Evolutionary conservation across 805 yeast genomes (phyloP).

Genomic region (Wickerhamiella australiensis): DNA sequence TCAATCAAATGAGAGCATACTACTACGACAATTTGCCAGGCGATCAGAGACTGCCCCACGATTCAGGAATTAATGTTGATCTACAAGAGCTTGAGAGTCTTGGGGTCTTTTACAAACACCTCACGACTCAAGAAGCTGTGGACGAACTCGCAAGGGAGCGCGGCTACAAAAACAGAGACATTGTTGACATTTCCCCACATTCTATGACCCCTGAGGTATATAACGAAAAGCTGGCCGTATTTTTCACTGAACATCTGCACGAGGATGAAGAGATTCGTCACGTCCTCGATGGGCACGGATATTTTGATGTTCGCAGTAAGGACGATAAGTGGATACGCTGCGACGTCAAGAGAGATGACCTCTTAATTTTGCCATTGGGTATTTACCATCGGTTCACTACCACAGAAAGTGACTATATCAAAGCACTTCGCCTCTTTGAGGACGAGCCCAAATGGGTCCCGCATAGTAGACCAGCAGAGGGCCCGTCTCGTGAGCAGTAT

Average conservation of each 20-base stretch:
- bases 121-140: conserved; percentile 42
- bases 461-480: conserved; percentile 53
- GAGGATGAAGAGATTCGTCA: conserved; percentile 96
- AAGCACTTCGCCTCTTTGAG: conserved; percentile 73
- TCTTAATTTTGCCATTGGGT: conserved; percentile 66
- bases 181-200: conserved; percentile 44
- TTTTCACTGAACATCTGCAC: conserved; percentile 79
- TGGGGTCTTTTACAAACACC: conserved; percentile 57
- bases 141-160: conserved; percentile 57
- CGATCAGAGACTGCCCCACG: conserved; percentile 22
- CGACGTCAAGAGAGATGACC: conserved; percentile 49
- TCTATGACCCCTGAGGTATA: conserved; percentile 49
- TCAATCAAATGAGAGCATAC: conserved; percentile 19
- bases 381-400: conserved; percentile 89
- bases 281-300: conserved; percentile 80
- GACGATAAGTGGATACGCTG: conserved; percentile 66
- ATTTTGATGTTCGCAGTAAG: conserved; percentile 68
- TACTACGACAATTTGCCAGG: conserved; percentile 19
- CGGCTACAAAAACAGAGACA: conserved; percentile 69
- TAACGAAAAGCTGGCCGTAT: conserved; percentile 50
- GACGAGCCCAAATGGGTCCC: conserved; percentile 97
- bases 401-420: conserved; percentile 47
- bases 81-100: conserved; percentile 39
- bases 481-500: conserved; percentile 39
- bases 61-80: conserved; percentile 47